phyloP scores from a whole-genome alignment of 768 basidiomycete genomes.

The Rhodotorula babjevae region DNA sequence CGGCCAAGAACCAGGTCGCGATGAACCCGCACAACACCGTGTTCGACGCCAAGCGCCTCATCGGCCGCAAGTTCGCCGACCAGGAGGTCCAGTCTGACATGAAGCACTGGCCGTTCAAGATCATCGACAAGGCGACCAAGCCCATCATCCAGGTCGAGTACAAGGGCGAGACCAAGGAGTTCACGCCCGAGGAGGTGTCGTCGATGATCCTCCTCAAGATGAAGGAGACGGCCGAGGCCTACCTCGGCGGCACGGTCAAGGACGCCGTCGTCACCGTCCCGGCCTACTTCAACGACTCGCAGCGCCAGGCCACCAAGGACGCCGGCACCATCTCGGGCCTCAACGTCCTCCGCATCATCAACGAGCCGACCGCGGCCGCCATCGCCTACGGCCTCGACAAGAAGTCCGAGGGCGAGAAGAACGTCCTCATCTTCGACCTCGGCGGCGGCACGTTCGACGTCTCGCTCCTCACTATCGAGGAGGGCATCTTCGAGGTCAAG shows the following conservation, averaged over 20 bases:
- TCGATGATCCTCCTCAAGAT: slow-evolving; percentile 64
- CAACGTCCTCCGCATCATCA: slow-evolving; percentile 96
- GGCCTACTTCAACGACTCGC: slow-evolving; percentile 98
- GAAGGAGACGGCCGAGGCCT: slow-evolving; percentile 68
- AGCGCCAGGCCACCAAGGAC: slow-evolving; percentile 97
- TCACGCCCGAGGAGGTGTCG: slow-evolving; percentile 63
- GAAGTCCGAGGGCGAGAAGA: slow-evolving; percentile 80
- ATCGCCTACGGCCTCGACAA: slow-evolving; percentile 99
- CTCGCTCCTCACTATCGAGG: slow-evolving; percentile 89
- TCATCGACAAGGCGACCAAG: slow-evolving; percentile 52
- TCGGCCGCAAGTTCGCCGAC: slow-evolving; percentile 80
- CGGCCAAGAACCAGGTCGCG: slow-evolving; percentile 96
- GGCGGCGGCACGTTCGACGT: slow-evolving; percentile 99
- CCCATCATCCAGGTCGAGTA: slow-evolving; percentile 57
- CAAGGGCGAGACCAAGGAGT: slow-evolving; percentile 57
- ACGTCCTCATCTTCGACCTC: slow-evolving; percentile 96
- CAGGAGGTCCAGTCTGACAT: slow-evolving; percentile 53
- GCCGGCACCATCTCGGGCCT: slow-evolving; percentile 90
- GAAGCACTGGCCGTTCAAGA: slow-evolving; percentile 52
- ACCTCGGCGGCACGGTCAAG: slow-evolving; percentile 62
- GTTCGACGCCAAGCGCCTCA: slow-evolving; percentile 97
- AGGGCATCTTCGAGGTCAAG: slow-evolving; percentile 97
- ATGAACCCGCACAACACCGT: slow-evolving; percentile 98
- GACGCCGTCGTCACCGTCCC: slow-evolving; percentile 65
- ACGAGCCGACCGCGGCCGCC: slow-evolving; percentile 96